Evolutionary conservation across 2,329 filamentous ascomycete species (phyloP).

Genomic region (Fusarium xylarioides): DNA sequence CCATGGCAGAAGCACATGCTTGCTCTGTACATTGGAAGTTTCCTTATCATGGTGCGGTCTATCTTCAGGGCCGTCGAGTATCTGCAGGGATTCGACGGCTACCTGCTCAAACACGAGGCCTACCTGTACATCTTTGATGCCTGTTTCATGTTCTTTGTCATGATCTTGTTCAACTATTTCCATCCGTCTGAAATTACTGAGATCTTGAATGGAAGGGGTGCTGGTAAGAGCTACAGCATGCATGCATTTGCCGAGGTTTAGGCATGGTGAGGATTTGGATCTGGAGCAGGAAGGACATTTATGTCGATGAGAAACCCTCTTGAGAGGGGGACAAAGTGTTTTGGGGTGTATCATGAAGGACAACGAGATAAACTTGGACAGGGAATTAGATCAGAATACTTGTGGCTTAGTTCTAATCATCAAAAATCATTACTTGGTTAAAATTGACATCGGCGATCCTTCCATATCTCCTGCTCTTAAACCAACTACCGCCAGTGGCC

Average conservation of each 20-base stretch:
- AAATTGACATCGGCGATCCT: no score
- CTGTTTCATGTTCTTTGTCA: slow-evolving; percentile 47
- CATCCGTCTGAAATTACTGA: slow-evolving; percentile 40
- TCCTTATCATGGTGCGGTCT: slow-evolving; percentile 52
- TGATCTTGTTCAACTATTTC: slow-evolving; percentile 55
- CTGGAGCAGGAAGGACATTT: no score
- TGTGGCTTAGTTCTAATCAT: neutral
- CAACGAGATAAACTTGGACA: neutral
- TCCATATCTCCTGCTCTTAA: neutral
- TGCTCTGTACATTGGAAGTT: slow-evolving; percentile 33
- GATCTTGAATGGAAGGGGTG: neutral
- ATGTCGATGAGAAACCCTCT: no score
- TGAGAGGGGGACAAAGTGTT: no score
- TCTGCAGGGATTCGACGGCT: slow-evolving; percentile 44
- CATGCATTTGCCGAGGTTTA: neutral
- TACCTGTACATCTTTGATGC: slow-evolving; percentile 50
- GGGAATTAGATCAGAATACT: neutral
- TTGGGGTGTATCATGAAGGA: neutral
- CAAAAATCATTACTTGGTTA: neutral
- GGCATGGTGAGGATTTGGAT: neutral
- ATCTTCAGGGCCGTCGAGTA: slow-evolving; percentile 55
- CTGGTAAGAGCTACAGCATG: slow-evolving; percentile 1
- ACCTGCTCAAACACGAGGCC: slow-evolving; percentile 44
- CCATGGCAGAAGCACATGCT: slow-evolving; percentile 46
- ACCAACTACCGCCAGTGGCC: neutral